Evolutionary conservation across 2,329 filamentous ascomycete species (phyloP).

Genomic region (Huntiella decipiens): DNA sequence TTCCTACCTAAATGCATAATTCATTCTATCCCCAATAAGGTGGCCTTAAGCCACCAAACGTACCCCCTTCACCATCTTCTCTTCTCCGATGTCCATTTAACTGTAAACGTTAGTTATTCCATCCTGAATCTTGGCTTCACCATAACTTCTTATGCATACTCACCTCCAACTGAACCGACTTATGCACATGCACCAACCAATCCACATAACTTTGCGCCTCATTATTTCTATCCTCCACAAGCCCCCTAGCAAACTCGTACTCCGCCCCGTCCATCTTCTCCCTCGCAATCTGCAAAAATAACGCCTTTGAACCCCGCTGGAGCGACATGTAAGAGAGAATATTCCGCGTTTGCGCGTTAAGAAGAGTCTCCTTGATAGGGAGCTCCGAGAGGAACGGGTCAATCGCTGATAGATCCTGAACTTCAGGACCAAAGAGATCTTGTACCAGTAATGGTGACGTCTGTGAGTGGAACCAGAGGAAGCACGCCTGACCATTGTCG

Average conservation of each 20-base stretch:
- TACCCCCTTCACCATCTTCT: conserved; percentile 37
- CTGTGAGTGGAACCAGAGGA: conserved; percentile 82
- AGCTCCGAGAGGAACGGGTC: conserved; percentile 66
- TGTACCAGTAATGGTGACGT: conserved; percentile 80
- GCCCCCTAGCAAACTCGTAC: conserved; percentile 80
- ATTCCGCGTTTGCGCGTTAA: conserved; percentile 90
- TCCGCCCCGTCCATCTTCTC: conserved; percentile 90
- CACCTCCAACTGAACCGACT: conserved; percentile 79
- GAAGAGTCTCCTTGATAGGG: conserved; percentile 72
- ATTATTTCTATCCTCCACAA: conserved; percentile 91
- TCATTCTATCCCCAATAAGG: conserved; percentile 29
- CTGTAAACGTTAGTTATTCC: conserved; percentile 19
- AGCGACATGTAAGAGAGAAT: conserved; percentile 71
- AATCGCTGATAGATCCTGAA: conserved; percentile 45
- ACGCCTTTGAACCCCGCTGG: conserved; percentile 66
- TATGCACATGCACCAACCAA: conserved; percentile 91
- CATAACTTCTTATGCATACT: conserved; percentile 16
- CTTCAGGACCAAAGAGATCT: conserved; percentile 72
- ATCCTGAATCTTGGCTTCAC: no score
- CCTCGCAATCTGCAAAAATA: conserved; percentile 75
- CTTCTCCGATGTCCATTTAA: conserved; percentile 53
- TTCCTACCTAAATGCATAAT: background rate
- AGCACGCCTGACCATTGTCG: conserved; percentile 81
- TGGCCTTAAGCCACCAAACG: conserved; percentile 39
- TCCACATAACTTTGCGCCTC: conserved; percentile 97